phyloP scores from a whole-genome alignment of 2,329 filamentous ascomycete genomes.

The Corinectria fuckeliana region DNA sequence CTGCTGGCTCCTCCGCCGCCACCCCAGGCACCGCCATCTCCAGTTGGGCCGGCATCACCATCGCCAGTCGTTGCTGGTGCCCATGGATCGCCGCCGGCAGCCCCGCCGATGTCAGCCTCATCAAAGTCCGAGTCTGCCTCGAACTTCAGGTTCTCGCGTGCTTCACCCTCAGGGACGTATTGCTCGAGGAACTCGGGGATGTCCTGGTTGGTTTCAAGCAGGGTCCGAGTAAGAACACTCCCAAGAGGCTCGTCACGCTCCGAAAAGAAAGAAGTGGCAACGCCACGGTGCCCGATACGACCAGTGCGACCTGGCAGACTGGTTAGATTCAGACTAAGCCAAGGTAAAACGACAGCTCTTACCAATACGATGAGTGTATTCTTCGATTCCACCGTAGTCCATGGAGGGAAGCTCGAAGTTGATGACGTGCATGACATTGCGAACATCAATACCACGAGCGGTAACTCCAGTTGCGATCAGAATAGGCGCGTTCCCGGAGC shows the following conservation, averaged over 20 bases:
- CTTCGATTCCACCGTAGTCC: slow-evolving; percentile 84
- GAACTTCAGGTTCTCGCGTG: slow-evolving; percentile 56
- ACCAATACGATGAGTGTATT: slow-evolving; percentile 96
- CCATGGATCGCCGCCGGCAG: slow-evolving; percentile 29
- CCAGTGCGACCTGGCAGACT: slow-evolving; percentile 77
- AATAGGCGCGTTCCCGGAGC: slow-evolving; percentile 75
- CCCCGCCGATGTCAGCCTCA: slow-evolving; percentile 43
- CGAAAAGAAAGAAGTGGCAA: slow-evolving; percentile 89
- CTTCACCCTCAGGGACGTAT: slow-evolving; percentile 64
- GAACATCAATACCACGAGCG: slow-evolving; percentile 87
- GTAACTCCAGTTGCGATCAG: slow-evolving; percentile 86
- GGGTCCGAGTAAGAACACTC: slow-evolving; percentile 76
- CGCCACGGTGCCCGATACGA: slow-evolving; percentile 85
- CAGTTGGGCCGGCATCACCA: slow-evolving; percentile 17
- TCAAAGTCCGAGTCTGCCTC: slow-evolving; percentile 64
- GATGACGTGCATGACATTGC: slow-evolving; percentile 87
- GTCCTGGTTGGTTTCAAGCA: slow-evolving; percentile 79
- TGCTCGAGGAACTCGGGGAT: slow-evolving; percentile 82
- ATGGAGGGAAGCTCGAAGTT: slow-evolving; percentile 86
- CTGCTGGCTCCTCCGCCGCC: slow-evolving; percentile 21
- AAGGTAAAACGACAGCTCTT: slow-evolving; percentile 41
- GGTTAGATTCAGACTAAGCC: slow-evolving; percentile 10
- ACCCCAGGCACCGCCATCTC: slow-evolving; percentile 3
- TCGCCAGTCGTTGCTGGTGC: not conserved
- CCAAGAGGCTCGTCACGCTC: slow-evolving; percentile 77